A percentile compares a stretch with the other conserved stretches of the same genome.
Conservation (phyloP, 805 yeast species). For the Candida tibetensis region DNA sequence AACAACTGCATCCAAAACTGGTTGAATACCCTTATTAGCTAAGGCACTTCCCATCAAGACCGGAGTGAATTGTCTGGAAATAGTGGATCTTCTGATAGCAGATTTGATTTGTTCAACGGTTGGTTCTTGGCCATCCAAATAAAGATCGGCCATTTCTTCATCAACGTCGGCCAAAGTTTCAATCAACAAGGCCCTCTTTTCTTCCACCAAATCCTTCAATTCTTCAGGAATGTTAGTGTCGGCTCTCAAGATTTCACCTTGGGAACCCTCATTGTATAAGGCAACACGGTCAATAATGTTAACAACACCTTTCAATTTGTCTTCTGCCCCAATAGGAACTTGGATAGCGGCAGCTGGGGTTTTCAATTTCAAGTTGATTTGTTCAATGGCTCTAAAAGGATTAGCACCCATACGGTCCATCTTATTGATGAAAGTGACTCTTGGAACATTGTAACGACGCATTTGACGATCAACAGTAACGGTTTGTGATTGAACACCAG, state of each 20-base stretch:
- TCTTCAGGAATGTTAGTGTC: conserved; percentile 73
- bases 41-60: conserved; percentile 99
- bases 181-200: conserved; percentile 79
- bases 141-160: conserved; percentile 93
- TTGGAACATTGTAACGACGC: conserved; percentile 96
- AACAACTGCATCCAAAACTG: conserved; percentile 91
- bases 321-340: conserved; percentile 95
- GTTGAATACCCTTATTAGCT: conserved; percentile 95
- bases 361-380: conserved; percentile 79
- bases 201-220: conserved; percentile 78
- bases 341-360: conserved; percentile 97
- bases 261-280: conserved; percentile 81
- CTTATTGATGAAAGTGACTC: conserved; percentile 93
- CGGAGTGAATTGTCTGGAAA: conserved; percentile 95
- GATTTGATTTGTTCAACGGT: conserved; percentile 75
- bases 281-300: conserved; percentile 88
- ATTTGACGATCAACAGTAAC: conserved; percentile 98
- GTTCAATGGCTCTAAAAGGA: conserved; percentile 94
- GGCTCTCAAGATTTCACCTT: conserved; percentile 74
- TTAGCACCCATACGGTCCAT: conserved; percentile 99
- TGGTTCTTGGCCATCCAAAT: conserved; percentile 87
- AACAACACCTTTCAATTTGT: conserved; percentile 80
- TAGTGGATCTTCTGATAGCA: conserved; percentile 93
- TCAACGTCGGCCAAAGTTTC: conserved; percentile 98
- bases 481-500: conserved; percentile 98